A percentile compares a stretch with the other conserved stretches of the same genome.
These are phyloP conservation scores for Coniella vitis DNA, from an alignment of 2,329 filamentous ascomycete species.

Conservation along the genomic window DNA sequence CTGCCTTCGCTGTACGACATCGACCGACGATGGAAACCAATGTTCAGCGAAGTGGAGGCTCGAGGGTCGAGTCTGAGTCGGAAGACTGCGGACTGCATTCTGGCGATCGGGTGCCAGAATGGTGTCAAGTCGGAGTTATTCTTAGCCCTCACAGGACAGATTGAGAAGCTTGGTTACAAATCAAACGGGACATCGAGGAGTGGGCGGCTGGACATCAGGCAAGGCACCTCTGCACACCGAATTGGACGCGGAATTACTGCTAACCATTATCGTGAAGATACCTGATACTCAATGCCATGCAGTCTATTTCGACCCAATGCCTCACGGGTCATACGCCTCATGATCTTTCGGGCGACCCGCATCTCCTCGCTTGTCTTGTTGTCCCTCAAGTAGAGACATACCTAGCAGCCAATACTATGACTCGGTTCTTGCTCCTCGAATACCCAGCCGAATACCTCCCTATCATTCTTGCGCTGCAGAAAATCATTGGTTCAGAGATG, in stretches of 20 bases:
- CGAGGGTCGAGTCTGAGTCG: conserved; percentile 23
- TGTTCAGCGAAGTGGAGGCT: conserved; percentile 37
- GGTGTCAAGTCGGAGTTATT: conserved; percentile 46
- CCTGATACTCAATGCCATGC: conserved; percentile 54
- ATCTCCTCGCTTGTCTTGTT: conserved; percentile 50
- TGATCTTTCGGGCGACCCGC: conserved; percentile 48
- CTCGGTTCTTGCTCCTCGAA: conserved; percentile 52
- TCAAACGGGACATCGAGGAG: conserved; percentile 43
- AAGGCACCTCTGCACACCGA: conserved; percentile 17
- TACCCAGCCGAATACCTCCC: conserved; percentile 50
- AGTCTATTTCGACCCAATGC: conserved; percentile 46
- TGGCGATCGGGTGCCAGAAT: conserved; percentile 52
- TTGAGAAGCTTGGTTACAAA: conserved; percentile 50
- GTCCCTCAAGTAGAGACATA: conserved; percentile 56
- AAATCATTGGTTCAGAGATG: conserved; percentile 47
- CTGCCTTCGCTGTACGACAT: conserved; percentile 42
- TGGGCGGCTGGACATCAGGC: conserved; percentile 54
- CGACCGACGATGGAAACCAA: conserved; percentile 45
- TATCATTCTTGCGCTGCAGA: conserved; percentile 51
- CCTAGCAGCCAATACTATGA: conserved; percentile 43
- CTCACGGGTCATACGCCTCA: conserved; percentile 42
- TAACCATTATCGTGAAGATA: conserved; percentile 35
- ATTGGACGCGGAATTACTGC: neutral
- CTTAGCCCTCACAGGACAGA: conserved; percentile 38
- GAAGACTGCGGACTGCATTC: conserved; percentile 47